A percentile compares a stretch with the other conserved stretches of the same genome.
Evolutionary conservation across 2,329 filamentous ascomycete genomes (phyloP).

Genomic region (Zasmidium angulare): DNA sequence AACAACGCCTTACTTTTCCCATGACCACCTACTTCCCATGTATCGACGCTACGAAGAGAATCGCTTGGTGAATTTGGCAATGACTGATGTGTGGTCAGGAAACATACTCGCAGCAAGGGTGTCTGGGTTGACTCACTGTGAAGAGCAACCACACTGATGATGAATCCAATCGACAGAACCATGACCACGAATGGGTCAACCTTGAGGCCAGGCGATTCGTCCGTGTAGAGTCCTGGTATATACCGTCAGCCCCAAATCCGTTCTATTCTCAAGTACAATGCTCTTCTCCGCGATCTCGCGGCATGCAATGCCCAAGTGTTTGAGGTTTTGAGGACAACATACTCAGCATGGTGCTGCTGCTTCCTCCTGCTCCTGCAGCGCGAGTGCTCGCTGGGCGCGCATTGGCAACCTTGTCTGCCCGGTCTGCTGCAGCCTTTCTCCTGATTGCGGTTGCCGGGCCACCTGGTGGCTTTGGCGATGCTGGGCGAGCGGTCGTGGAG

Average conservation of each 20-base stretch:
- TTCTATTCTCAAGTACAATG: not conserved
- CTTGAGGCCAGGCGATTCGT: slow-evolving; percentile 95
- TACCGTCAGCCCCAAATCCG: slow-evolving; percentile 20
- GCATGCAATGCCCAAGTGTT: not conserved
- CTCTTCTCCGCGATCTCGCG: not conserved
- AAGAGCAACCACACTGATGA: slow-evolving; percentile 95
- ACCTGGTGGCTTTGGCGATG: slow-evolving; percentile 85
- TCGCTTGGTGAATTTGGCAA: slow-evolving; percentile 90
- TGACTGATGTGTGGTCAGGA: slow-evolving; percentile 60
- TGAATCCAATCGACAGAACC: slow-evolving; percentile 94
- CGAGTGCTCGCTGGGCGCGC: slow-evolving; percentile 87
- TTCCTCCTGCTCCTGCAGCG: slow-evolving; percentile 90
- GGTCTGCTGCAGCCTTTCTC: slow-evolving; percentile 90
- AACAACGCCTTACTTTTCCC: slow-evolving; percentile 16
- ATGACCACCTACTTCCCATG: not conserved
- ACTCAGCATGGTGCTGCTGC: slow-evolving; percentile 98
- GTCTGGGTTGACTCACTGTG: slow-evolving; percentile 70
- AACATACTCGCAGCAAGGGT: not conserved
- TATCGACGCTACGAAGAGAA: slow-evolving; percentile 60
- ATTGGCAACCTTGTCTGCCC: slow-evolving; percentile 97
- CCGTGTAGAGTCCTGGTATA: slow-evolving; percentile 82
- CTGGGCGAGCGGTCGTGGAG: slow-evolving; percentile 71
- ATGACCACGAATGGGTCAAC: slow-evolving; percentile 97
- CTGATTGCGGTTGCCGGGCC: slow-evolving; percentile 94
- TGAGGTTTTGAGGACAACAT: slow-evolving; percentile 40